Conservation (phyloP, 306 rosid species). For the Ormosia semicastrata region DNA sequence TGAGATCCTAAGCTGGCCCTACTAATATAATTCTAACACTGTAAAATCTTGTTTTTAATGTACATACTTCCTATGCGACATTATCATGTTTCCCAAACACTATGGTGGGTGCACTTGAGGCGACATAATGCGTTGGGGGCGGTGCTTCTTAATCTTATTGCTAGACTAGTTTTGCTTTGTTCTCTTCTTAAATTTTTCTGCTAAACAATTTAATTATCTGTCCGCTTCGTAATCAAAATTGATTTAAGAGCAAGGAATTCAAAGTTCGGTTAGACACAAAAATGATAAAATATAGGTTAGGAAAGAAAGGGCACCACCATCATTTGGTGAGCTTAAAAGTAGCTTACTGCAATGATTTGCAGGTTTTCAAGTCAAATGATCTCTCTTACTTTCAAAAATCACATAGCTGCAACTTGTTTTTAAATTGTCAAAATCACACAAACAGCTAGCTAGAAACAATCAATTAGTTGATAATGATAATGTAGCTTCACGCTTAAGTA, state of each 20-base stretch:
- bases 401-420: background rate
- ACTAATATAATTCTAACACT: background rate
- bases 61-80: background rate
- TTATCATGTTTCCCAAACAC: slow-evolving; percentile 21
- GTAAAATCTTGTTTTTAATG: background rate
- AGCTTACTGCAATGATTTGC: background rate
- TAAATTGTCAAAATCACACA: background rate
- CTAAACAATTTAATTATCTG: background rate
- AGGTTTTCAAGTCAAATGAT: background rate
- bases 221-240: slow-evolving; percentile 23
- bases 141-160: background rate
- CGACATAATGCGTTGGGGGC: background rate
- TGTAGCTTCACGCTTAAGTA: slow-evolving; percentile 31
- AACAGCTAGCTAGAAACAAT: background rate
- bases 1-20: background rate
- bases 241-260: slow-evolving; percentile 23
- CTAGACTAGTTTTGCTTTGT: background rate
- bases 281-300: background rate
- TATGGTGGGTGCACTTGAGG: slow-evolving; percentile 19
- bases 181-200: background rate
- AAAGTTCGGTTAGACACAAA: slow-evolving; percentile 5
- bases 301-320: slow-evolving; percentile 20
- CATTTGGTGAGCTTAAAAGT: slow-evolving; percentile 14
- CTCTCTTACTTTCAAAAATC: slow-evolving; percentile 6
- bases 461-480: slow-evolving; percentile 11